A percentile compares a stretch with the other conserved stretches of the same genome.
phyloP scores from a whole-genome alignment of 257 asterid genomes.

The Nicotiana knightiana region DNA sequence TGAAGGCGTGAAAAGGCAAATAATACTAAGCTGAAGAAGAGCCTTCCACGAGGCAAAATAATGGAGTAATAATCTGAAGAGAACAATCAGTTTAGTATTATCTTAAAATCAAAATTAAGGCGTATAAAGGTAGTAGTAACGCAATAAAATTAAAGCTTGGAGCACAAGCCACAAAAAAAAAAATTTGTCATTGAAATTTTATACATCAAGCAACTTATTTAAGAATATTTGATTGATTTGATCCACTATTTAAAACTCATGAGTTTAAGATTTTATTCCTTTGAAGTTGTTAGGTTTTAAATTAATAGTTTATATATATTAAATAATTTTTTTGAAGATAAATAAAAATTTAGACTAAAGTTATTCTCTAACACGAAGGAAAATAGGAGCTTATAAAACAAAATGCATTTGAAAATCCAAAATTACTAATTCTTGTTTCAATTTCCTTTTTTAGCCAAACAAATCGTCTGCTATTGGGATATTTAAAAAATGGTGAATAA shows the following conservation, averaged over 20 bases:
- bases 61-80: neutral
- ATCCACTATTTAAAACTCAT: too few relatives aligned
- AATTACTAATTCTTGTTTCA: neutral
- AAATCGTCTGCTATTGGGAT: neutral
- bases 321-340: too few relatives aligned
- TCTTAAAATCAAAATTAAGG: neutral
- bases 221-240: neutral
- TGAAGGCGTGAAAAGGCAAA: conserved; percentile 9
- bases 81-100: neutral
- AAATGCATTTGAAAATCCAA: too few relatives aligned
- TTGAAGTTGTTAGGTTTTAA: too few relatives aligned
- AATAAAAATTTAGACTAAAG: too few relatives aligned
- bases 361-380: too few relatives aligned
- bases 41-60: neutral
- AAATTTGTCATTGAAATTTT: neutral
- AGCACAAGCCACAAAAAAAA: neutral
- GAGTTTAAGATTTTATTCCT: too few relatives aligned
- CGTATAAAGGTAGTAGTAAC: neutral
- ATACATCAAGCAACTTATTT: neutral
- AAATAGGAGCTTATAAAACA: too few relatives aligned
- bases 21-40: neutral
- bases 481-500: neutral
- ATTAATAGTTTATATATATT: too few relatives aligned
- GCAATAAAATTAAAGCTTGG: neutral
- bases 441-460: neutral